A percentile compares a stretch with the other conserved stretches of the same genome.
Evolutionary conservation across 257 asterid genomes (phyloP).

Genomic region (Jacaranda copaia): DNA sequence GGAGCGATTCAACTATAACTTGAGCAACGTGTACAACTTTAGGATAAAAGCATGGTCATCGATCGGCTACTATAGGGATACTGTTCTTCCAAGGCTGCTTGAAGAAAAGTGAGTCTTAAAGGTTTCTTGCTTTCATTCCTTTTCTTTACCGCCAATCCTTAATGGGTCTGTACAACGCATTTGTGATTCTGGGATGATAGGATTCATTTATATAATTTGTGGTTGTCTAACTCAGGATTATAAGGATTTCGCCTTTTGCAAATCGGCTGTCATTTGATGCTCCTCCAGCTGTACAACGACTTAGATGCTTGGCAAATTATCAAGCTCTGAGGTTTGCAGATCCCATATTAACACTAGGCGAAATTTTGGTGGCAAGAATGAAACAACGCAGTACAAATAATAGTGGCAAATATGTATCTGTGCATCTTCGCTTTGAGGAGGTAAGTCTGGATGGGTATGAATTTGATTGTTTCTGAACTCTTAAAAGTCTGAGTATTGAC

Average conservation of each 20-base stretch:
- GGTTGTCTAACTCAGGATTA: slow-evolving; percentile 49
- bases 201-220: not conserved
- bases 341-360: slow-evolving; percentile 60
- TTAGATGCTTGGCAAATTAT: slow-evolving; percentile 79
- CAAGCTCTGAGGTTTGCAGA: slow-evolving; percentile 67
- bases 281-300: slow-evolving; percentile 74
- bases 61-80: slow-evolving; percentile 60
- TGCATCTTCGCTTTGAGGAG: slow-evolving; percentile 91
- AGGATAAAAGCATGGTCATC: slow-evolving; percentile 84
- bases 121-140: slow-evolving; percentile 12
- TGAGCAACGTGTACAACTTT: slow-evolving; percentile 77
- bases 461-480: not conserved
- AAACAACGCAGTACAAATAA: slow-evolving; percentile 55
- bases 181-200: too few species aligned
- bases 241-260: slow-evolving; percentile 81
- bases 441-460: slow-evolving; percentile 44
- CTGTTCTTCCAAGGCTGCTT: slow-evolving; percentile 76
- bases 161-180: too few species aligned
- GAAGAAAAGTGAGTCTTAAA: slow-evolving; percentile 69
- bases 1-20: slow-evolving; percentile 70
- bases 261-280: slow-evolving; percentile 75
- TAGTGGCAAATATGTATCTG: slow-evolving; percentile 78
- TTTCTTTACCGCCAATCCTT: not conserved
- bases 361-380: slow-evolving; percentile 70
- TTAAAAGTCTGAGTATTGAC: slow-evolving; percentile 11